Base-by-base conservation (phyloP, 1,284 basidiomycete species). In the Malassezia vespertilionis region DNA sequence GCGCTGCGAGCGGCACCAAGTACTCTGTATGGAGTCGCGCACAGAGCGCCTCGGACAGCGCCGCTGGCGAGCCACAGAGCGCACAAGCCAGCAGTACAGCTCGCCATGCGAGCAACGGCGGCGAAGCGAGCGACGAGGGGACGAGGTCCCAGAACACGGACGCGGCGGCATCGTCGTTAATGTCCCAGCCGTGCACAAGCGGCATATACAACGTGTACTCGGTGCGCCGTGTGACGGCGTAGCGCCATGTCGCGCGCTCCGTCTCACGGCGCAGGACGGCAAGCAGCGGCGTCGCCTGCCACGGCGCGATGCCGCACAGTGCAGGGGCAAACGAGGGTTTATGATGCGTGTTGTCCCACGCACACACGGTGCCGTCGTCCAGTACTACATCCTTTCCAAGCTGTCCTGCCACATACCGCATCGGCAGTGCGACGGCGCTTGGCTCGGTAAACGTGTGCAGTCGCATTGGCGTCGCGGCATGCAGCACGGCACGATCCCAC, bases 181-280 rank as follows among this genome's bases (percentile, higher is more conserved):
- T 15, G 34, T 23, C 37, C 28, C 39, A 33, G 5, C 2, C 27
- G 9, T 4, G 12, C 11, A 17, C 20, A 3, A 20, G 26, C 15
- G 38, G 31, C 18, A n/a, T 21, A 21, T 21, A 40, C 28, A 50
- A 33, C 12, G 43, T 41, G 22, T 33, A 44, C 12, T 37, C 22
- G 18, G 37, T 37, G 20, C 33, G 38, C 28, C 27, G 42, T 9
- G 31, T 35, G 37, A 51, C 44, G n/a, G 33, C 26, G 38, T 51
- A 51, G 11, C 43, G 48, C 48, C 48, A 51, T 15, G 48, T 15
- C 22, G 31, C 43, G 8, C 7, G 12, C 28, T 51, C 43, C 15
- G 48, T 43, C 23, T 22, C 23, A 9, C 22, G 15, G 14, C 41
- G 40, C 33, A 33, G 30, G 8, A 34, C 46, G 14, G 35, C 17